Evolutionary conservation across 2,329 filamentous ascomycete genomes (phyloP).

Genomic region (Fusarium sp.): DNA sequence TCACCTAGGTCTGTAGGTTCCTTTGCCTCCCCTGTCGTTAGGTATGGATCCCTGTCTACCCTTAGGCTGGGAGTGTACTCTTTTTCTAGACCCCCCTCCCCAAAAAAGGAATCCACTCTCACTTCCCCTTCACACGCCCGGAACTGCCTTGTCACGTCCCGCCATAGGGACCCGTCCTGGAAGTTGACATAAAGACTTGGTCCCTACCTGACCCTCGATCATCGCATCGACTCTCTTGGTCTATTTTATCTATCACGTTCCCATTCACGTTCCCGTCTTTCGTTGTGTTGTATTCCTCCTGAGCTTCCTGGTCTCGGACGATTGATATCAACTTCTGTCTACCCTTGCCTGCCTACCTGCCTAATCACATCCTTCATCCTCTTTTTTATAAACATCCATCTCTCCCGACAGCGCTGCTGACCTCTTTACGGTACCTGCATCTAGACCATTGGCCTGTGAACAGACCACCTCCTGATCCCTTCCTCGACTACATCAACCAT

Average conservation of each 20-base stretch:
- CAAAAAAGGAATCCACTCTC: conserved; percentile 35
- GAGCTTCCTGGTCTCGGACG: conserved; percentile 32
- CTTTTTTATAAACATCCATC: conserved; percentile 23
- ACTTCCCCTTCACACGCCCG: conserved; percentile 38
- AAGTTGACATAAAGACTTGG: conserved; percentile 49
- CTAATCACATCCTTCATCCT: conserved; percentile 21
- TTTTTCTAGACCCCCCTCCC: conserved; percentile 10
- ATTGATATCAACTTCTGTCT: conserved; percentile 24
- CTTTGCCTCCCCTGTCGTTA: conserved; percentile 23
- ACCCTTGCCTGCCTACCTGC: conserved; percentile 4
- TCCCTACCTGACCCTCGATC: conserved; percentile 46
- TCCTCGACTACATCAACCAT: conserved; percentile 36
- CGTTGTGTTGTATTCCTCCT: conserved; percentile 28
- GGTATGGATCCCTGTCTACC: conserved; percentile 7
- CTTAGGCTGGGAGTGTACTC: conserved; percentile 31
- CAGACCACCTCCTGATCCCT: conserved; percentile 48
- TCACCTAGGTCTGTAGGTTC: conserved; percentile 4
- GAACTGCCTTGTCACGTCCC: conserved; percentile 46
- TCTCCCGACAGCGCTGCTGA: conserved; percentile 40
- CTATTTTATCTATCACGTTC: conserved; percentile 41
- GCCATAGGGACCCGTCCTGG: conserved; percentile 45
- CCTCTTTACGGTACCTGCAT: conserved; percentile 46
- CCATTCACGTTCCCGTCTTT: conserved; percentile 22
- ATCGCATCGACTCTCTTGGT: conserved; percentile 42
- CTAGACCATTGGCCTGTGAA: conserved; percentile 43